Base-by-base conservation (phyloP, 441 rosid species). In the Iberis amara region DNA sequence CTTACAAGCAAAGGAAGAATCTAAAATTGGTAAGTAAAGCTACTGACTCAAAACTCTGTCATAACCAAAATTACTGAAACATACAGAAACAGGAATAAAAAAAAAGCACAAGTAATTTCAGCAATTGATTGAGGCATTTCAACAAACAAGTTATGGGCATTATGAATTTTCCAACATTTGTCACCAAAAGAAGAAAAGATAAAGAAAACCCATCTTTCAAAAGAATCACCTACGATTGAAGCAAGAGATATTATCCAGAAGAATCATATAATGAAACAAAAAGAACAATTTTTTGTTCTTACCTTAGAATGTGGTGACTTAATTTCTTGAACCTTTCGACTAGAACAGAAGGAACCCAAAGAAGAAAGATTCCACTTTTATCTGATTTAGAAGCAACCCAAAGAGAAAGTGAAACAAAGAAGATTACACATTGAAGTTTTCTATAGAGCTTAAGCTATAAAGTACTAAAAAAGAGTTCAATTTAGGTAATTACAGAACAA, bases 171-270 rank as follows among this genome's bases (percentile, higher is more conserved):
- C 57, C 47, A 40, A 37, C 62, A 43, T 53, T 54, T 21, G 45
- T 54, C 56, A 59, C 30, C 31, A 58, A 65, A 49, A 4, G 57
- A 56, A 11, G 5, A 9, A 39, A 12, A 18, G 59, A 47, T 62
- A 59, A 32, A 39, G 55, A 57, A 68, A 46, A 55, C 36, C 47
- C 57, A 2, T 21, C 30, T 53, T 47, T 47, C 32, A 59, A 61
- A 60, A 60, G 86, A 71, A 84, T 80, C 86, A 66, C 84, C 80
- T 80, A 66, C 54, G 80, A 76, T 65, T 74, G 78, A 82, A 86
- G 94, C 66, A 82, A 80, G 72, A 65, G 39, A 57, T 55, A 68
- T 37, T 55, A 40, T 8, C 46, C 64, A 59, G 13, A 23, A 70
- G 37, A 68, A 67, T 54, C 56, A 60, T 8, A 59, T 56, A 50